A percentile compares a stretch with the other conserved stretches of the same genome.
These are phyloP conservation scores for Inga laurina DNA, from an alignment of 306 rosid species.

Conservation along the genomic window DNA sequence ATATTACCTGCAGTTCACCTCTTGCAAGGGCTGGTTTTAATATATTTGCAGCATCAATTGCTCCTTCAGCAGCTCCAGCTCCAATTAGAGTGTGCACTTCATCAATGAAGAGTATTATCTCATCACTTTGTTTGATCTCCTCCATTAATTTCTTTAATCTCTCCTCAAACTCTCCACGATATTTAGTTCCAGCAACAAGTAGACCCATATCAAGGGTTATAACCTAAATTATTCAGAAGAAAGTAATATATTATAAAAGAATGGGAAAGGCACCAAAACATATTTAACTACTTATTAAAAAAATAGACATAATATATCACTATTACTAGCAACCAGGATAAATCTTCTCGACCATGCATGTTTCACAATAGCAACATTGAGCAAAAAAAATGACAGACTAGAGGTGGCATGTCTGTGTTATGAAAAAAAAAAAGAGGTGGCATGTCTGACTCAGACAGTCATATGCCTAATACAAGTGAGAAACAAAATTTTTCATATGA, in stretches of 20 bases:
- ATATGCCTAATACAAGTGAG: conserved; percentile 20
- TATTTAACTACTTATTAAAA: background rate
- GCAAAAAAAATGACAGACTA: background rate
- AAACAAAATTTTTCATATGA: conserved; percentile 10
- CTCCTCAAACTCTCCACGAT: conserved; percentile 99
- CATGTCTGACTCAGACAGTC: conserved; percentile 14
- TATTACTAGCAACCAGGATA: conserved; percentile 4
- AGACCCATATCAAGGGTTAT: conserved; percentile 98
- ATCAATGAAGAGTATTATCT: conserved; percentile 92
- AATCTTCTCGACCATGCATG: background rate
- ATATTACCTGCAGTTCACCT: conserved; percentile 95
- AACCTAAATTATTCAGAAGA: conserved; percentile 56
- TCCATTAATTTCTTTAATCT: conserved; percentile 97
- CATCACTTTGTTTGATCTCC: conserved; percentile 98
- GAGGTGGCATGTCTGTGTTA: too few relatives aligned
- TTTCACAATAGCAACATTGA: too few relatives aligned
- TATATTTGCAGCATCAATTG: conserved; percentile 97
- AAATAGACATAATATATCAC: background rate
- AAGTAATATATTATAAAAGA: conserved; percentile 32
- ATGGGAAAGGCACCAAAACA: background rate
- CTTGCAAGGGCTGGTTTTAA: conserved; percentile 97
- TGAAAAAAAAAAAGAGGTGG: background rate
- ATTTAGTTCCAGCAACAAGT: conserved; percentile 98
- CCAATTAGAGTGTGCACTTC: conserved; percentile 99
- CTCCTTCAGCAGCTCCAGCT: conserved; percentile 99